A percentile compares a stretch with the other conserved stretches of the same genome.
Conservation (phyloP, 1,284 basidiomycete species). For the Boletellus deceptivus region DNA sequence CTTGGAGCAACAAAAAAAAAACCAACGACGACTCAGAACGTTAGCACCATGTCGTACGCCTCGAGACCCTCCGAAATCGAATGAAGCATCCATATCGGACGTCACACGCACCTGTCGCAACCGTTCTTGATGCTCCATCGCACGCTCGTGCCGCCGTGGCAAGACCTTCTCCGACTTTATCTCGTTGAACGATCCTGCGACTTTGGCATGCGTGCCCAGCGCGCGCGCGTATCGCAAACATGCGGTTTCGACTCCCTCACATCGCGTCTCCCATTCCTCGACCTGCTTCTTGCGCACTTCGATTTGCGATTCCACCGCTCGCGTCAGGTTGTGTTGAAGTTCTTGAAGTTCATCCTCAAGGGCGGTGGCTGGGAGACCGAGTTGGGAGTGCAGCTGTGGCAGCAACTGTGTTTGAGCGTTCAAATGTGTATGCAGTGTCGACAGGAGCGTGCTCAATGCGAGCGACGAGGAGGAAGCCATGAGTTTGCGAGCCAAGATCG, state of each 20-base stretch:
- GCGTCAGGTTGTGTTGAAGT: slow-evolving; percentile 64
- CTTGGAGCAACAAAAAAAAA: slow-evolving; percentile 32
- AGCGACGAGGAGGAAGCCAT: slow-evolving; percentile 35
- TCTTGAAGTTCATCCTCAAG: slow-evolving; percentile 70
- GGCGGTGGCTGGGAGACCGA: slow-evolving; percentile 70
- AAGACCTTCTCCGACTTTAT: slow-evolving; percentile 57
- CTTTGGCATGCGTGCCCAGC: slow-evolving; percentile 68
- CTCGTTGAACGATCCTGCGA: slow-evolving; percentile 55
- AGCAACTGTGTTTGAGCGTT: slow-evolving; percentile 73
- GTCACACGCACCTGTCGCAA: slow-evolving; percentile 62
- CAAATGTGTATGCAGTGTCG: slow-evolving; percentile 74
- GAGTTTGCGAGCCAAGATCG: slow-evolving; percentile 10
- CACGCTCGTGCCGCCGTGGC: slow-evolving; percentile 64
- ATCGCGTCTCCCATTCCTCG: slow-evolving; percentile 64
- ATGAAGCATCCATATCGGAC: neutral
- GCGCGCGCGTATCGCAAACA: slow-evolving; percentile 63
- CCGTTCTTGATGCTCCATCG: slow-evolving; percentile 68
- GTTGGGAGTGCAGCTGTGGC: slow-evolving; percentile 67
- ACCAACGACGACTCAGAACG: neutral
- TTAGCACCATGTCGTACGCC: neutral
- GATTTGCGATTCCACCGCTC: slow-evolving; percentile 69
- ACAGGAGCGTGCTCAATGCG: slow-evolving; percentile 59
- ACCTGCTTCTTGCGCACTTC: slow-evolving; percentile 66
- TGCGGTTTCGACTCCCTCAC: slow-evolving; percentile 57
- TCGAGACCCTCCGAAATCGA: neutral